Evolutionary conservation across 2,329 filamentous ascomycete genomes (phyloP), one percentile per base, ranked within the genome.

Genomic region (Paraconiothyrium sp.): DNA sequence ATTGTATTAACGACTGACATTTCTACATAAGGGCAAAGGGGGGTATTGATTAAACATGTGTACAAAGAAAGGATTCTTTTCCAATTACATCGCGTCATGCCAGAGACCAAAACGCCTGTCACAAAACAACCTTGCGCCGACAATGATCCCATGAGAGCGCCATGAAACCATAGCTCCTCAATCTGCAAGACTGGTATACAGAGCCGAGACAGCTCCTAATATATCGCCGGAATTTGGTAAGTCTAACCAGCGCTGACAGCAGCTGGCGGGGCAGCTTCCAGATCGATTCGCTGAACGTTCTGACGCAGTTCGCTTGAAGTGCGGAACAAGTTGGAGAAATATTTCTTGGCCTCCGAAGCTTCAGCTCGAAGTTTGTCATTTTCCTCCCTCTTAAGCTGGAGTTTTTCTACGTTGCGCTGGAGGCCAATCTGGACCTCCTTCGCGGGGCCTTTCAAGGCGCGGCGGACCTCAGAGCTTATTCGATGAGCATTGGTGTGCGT

Each of bases 401-500:
- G 87, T 70, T 95, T 89, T 80, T 98, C 93, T 51, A 97, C 90
- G 32, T 89, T 93, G 57, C 91, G 89, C 71, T 96, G 91, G 34
- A 99, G 86, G 56, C 91, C 90, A 47, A 93, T 89, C 57, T 93
- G 90, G 8, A 99, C 87, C 71, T 93, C 93, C 73, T 94, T 91
- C 1, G 94, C 92, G 0, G 95, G 95, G 71, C 92, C 89, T 62
- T 92, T 92, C 43, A 99, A 87, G 9, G 97, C 93, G 76, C 93
- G 92, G 68, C 94, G 92, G 46, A 97, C 93, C 58, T 96, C 91
- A 30, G 88, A 86, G 24, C 92, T 90, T 72, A 99, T 96, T 57
- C 95, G 92, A 20, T 86, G 84, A 48, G 93, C 89, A 81, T 99
- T 99, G 67, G 88, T 82, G 79, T 99, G 95, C 1, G 95, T 92